Conservation (phyloP, 768 basidiomycete species). For the Suillus sp. region DNA sequence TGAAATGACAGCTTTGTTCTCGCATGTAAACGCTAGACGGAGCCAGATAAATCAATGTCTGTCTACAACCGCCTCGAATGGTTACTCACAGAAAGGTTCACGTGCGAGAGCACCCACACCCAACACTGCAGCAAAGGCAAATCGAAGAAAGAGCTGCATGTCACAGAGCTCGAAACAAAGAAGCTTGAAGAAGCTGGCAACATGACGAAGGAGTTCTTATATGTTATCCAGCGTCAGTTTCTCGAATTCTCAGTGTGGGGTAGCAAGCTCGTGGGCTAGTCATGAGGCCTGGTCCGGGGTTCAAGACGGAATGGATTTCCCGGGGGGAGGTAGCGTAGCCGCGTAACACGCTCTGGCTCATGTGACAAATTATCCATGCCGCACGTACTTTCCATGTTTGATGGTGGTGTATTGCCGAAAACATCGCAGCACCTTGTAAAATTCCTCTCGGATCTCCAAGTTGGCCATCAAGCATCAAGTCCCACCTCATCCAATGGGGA, state of each 20-base stretch:
- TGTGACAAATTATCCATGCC: neutral
- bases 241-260: neutral
- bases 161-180: neutral
- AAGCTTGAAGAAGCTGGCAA: neutral
- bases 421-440: neutral
- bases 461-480: too few relatives aligned
- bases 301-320: neutral
- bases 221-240: neutral
- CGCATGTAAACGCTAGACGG: constrained; percentile 11
- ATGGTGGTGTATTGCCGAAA: neutral
- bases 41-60: neutral
- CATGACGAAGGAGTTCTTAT: neutral
- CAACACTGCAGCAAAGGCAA: neutral
- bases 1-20: constrained; percentile 11
- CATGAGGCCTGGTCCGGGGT: neutral
- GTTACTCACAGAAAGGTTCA: neutral
- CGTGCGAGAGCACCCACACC: neutral
- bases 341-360: neutral
- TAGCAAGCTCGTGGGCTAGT: neutral
- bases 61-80: too few relatives aligned
- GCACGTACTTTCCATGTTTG: too few relatives aligned
- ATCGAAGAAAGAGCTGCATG: neutral
- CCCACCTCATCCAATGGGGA: neutral
- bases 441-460: neutral
- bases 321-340: neutral